Evolutionary conservation across 148 eudicot genomes (phyloP), one percentile per base, ranked within the genome.

Genomic region (Euryodendron excelsum): DNA sequence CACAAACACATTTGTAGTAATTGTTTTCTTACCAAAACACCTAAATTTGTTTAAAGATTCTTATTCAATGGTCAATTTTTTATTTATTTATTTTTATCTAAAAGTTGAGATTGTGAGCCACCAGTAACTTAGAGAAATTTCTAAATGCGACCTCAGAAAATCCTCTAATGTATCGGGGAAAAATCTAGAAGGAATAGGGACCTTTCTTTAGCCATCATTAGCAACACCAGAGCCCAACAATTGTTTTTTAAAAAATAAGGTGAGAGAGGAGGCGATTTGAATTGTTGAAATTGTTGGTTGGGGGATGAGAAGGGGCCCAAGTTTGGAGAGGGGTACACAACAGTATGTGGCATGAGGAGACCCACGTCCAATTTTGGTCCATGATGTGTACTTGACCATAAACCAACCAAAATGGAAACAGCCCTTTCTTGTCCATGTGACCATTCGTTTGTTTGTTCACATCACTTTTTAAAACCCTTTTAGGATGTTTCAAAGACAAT

Each of bases 131-230:
- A n/a, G n/a, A n/a, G n/a, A n/a, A n/a, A n/a, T n/a, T n/a, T n/a
- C n/a, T n/a, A n/a, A n/a, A n/a, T n/a, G n/a, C n/a, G n/a, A n/a
- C n/a, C n/a, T n/a, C n/a, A n/a, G n/a, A n/a, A n/a, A n/a, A n/a
- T n/a, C n/a, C n/a, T n/a, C n/a, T n/a, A n/a, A n/a, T n/a, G n/a
- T n/a, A n/a, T n/a, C n/a, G 44, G 34, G 44, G 0, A 7, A 65
- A 34, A 33, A 36, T 9, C 3, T 13, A 14, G 8, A 63, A 20
- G 25, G 37, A 30, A 62, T 31, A 62, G 36, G 28, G 1, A 34
- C 25, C 74, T 27, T 71, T 48, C 58, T 48, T 45, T 48, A 18
- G 75, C 39, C 75, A 72, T 72, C 41, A 72, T 72, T 72, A 18
- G 60, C 59, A 72, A 72, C 61, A 30, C 28, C 39, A 30, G 75